Conservation (phyloP, 257 asterid species). For the Asclepias syriaca region DNA sequence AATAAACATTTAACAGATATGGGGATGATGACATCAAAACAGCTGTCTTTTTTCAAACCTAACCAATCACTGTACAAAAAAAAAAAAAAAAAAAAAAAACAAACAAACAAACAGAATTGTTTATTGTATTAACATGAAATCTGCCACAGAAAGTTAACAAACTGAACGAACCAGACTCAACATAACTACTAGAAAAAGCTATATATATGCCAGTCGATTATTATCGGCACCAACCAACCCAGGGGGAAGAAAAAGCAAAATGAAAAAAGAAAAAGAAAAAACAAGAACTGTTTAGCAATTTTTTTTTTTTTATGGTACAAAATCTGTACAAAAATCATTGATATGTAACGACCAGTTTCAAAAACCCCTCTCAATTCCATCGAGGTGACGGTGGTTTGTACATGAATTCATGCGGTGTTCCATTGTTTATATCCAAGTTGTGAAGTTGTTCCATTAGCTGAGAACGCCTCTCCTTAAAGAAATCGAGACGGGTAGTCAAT, state of each 20-base stretch:
- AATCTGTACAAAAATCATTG: constrained; percentile 39
- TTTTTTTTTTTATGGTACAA: constrained; percentile 8
- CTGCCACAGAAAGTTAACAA: not conserved
- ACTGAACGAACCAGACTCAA: not conserved
- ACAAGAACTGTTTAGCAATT: not conserved
- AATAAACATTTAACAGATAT: not conserved
- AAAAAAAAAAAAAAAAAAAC: not conserved
- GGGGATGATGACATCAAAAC: not conserved
- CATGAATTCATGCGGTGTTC: constrained; percentile 53
- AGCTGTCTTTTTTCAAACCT: not conserved
- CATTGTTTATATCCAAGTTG: constrained; percentile 65
- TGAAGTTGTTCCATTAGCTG: constrained; percentile 97
- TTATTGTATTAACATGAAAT: not conserved
- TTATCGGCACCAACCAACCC: not conserved
- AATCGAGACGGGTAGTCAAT: constrained; percentile 81
- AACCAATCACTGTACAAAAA: not conserved
- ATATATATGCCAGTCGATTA: not conserved
- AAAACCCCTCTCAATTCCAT: constrained; percentile 54
- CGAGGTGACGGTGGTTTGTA: constrained; percentile 77
- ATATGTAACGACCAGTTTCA: constrained; percentile 8
- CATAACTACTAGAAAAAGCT: not conserved
- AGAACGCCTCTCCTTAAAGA: constrained; percentile 94
- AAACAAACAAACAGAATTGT: not conserved
- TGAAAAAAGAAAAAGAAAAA: not conserved
- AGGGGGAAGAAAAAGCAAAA: not conserved